A percentile compares a stretch with the other conserved stretches of the same genome.
Conservation (phyloP, 495 filamentous ascomycete genomes). For the Xylaria bambusicola region DNA sequence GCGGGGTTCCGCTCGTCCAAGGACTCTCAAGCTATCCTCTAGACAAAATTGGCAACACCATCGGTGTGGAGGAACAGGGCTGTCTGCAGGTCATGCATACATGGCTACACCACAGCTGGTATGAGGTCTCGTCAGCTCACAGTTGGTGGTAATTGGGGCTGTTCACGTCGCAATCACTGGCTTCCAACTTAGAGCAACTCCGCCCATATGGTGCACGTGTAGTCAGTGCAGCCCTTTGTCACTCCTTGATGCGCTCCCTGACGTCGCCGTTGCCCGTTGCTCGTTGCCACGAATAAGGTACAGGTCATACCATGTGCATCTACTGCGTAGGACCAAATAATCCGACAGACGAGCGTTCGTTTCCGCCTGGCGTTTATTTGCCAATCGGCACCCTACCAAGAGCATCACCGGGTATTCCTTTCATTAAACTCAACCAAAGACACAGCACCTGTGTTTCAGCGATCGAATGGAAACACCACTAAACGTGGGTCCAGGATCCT, state of each 20-base stretch:
- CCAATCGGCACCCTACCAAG: conserved; percentile 16
- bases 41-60: conserved; percentile 2
- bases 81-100: conserved; percentile 2
- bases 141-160: too few relatives aligned
- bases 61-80: background rate
- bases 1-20: conserved; percentile 6
- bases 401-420: conserved; percentile 7
- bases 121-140: too few relatives aligned
- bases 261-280: too few relatives aligned
- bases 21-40: background rate
- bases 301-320: too few relatives aligned
- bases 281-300: too few relatives aligned
- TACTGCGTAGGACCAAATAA: background rate
- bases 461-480: background rate
- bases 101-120: too few relatives aligned
- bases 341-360: background rate
- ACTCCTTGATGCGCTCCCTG: too few relatives aligned
- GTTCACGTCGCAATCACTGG: too few relatives aligned
- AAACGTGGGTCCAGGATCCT: conserved; percentile 3
- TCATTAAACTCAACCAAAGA: conserved; percentile 11
- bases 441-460: conserved; percentile 12
- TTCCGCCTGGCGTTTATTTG: background rate
- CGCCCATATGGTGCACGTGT: too few relatives aligned
- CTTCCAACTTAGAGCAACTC: too few relatives aligned
- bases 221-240: too few relatives aligned